Percentiles rank a stretch among this genome's conserved stretches.
Evolutionary conservation across 345 rosid genomes (phyloP).

Genomic region (Toxicodendron radicans): DNA sequence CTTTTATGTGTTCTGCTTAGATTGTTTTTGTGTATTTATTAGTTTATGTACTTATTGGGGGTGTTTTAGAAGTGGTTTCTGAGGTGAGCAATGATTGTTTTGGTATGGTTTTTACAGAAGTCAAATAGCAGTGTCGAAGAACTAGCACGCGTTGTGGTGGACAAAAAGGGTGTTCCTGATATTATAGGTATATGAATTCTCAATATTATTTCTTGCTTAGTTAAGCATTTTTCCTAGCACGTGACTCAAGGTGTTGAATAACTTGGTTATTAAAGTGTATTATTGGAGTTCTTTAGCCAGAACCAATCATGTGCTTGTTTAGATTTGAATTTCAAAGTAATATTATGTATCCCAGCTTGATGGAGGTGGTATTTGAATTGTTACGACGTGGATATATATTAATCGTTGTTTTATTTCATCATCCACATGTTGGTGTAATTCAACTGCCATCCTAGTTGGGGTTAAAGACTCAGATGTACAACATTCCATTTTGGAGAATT

Average conservation of each 20-base stretch:
- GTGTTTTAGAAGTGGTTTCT: background rate
- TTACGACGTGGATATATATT: too few relatives aligned
- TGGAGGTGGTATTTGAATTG: too few relatives aligned
- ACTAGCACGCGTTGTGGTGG: slow-evolving; percentile 63
- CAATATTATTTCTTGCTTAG: background rate
- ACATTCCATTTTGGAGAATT: background rate
- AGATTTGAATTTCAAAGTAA: background rate
- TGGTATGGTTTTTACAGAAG: slow-evolving; percentile 42
- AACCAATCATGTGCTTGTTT: background rate
- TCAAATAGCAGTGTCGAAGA: slow-evolving; percentile 74
- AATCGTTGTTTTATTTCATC: too few relatives aligned
- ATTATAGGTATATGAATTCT: slow-evolving; percentile 55
- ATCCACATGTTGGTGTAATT: too few relatives aligned
- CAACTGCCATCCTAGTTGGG: too few relatives aligned
- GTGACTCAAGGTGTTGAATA: background rate
- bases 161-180: slow-evolving; percentile 86
- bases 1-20: background rate
- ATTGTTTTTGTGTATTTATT: background rate
- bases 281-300: background rate
- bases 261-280: background rate
- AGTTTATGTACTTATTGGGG: background rate
- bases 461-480: too few relatives aligned
- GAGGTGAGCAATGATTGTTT: background rate
- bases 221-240: background rate
- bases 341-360: too few relatives aligned